Conservation (phyloP, 495 filamentous ascomycete species). For the Podospora pseudocomata region DNA sequence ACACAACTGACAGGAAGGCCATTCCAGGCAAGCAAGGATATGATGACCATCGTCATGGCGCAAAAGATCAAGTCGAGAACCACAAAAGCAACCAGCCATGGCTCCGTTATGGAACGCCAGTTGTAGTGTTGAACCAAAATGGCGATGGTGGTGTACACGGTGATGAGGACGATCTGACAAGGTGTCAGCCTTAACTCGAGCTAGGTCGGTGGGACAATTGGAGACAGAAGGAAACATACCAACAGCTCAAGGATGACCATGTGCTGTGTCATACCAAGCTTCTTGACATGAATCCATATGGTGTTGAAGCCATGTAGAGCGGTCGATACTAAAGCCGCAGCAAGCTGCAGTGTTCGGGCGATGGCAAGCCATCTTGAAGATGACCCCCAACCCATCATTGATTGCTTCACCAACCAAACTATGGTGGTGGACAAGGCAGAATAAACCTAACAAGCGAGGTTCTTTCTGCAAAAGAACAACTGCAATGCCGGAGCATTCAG, state of each 20-base stretch:
- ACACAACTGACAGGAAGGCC: constrained; percentile 37
- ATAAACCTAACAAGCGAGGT: not conserved
- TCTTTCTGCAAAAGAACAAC: not conserved
- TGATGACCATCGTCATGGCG: constrained; percentile 29
- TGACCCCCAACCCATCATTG: constrained; percentile 30
- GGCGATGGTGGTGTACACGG: constrained; percentile 36
- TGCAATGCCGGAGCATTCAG: not conserved
- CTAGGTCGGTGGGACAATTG: not conserved
- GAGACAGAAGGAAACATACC: constrained; percentile 26
- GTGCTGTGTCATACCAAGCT: constrained; percentile 25
- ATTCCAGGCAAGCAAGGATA: constrained; percentile 32
- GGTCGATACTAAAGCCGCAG: constrained; percentile 27
- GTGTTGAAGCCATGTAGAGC: constrained; percentile 40
- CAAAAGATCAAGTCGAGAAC: constrained; percentile 31
- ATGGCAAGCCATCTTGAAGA: constrained; percentile 35
- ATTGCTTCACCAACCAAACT: constrained; percentile 12
- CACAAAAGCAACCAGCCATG: constrained; percentile 28
- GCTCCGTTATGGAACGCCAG: constrained; percentile 23
- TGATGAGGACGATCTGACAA: constrained; percentile 29
- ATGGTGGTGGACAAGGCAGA: constrained; percentile 16
- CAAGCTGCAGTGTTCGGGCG: constrained; percentile 32
- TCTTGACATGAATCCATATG: constrained; percentile 27
- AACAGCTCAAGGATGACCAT: constrained; percentile 37
- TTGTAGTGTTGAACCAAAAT: constrained; percentile 33
- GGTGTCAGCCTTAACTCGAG: constrained; percentile 5